Base-by-base conservation (phyloP, 306 rosid genomes). In the Gastrolobium villosum region DNA sequence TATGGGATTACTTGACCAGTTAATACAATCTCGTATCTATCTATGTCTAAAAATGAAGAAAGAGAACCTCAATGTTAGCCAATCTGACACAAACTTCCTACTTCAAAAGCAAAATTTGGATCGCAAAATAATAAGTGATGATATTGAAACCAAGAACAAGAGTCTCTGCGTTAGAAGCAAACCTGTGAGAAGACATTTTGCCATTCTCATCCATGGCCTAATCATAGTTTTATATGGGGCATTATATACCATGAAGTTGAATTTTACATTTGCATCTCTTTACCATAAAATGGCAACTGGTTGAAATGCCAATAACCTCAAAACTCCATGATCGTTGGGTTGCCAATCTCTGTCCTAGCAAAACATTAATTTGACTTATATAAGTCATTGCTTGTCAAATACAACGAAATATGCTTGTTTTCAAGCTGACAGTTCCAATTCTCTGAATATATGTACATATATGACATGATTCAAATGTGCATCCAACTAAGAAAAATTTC, bases 161-260 rank as follows among this genome's bases (percentile, higher is more conserved):
- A 49, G 32, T n/a, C 10, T n/a, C 43, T 10, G 7, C 2, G 35
- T 5, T 7, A 34, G 48, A 70, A 36, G 62, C 32, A 50, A 49
- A 37, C 76, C 76, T 70, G 75, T 4, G 50, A 70, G 62, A 50
- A n/a, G 2, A 20, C 26, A 20, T 15, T 52, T 5, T 49, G 3
- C 11, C 15, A 35, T 36, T 30, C 50, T 20, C 63, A 20, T 35
- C n/a, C 76, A 52, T 70, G 76, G 62, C 44, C 76, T 34, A 15
- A 26, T 14, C 45, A 8, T 5, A 35, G 48, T 50, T 49, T 15
- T 62, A 50, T 8, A 50, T 50, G 62, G 49, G 48, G 15, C 62
- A 70, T 34, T 35, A 50, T 20, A 40, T 35, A 35, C 36, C 62
- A 35, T 70, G 62, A 70, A 4, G 62, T 40, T 15, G 48, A 49